Conservation (phyloP, 2,329 filamentous ascomycete genomes). For the Dothideomycetes sp. region DNA sequence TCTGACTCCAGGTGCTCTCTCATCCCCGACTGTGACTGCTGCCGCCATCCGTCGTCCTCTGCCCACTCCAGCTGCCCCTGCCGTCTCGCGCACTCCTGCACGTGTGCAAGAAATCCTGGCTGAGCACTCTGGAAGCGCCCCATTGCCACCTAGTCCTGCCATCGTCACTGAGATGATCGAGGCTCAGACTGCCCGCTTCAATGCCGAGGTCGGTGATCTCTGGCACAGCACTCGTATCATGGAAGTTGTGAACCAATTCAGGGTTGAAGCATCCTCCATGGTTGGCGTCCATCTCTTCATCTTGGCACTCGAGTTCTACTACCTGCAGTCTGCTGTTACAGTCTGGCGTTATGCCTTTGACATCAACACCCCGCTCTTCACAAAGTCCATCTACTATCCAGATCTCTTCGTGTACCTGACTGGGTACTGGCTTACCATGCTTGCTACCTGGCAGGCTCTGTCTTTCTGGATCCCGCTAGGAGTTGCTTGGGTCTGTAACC, state of each 20-base stretch:
- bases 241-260: constrained; percentile 53
- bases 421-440: constrained; percentile 69
- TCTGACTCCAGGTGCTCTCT: not conserved
- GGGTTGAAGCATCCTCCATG: constrained; percentile 62
- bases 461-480: constrained; percentile 63
- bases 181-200: constrained; percentile 54
- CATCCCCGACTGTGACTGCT: constrained; percentile 3
- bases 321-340: constrained; percentile 60
- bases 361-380: constrained; percentile 40
- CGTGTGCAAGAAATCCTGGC: constrained; percentile 11
- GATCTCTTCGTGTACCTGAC: constrained; percentile 73
- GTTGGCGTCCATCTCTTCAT: constrained; percentile 59
- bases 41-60: constrained; percentile 25
- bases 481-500: constrained; percentile 82
- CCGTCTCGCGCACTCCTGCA: constrained; percentile 13
- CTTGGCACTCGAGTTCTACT: constrained; percentile 57
- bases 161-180: constrained; percentile 69
- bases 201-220: constrained; percentile 51
- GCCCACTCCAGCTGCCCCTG: constrained; percentile 29
- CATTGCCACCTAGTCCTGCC: constrained; percentile 71
- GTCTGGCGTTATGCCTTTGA: constrained; percentile 63
- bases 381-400: constrained; percentile 57
- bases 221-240: constrained; percentile 57
- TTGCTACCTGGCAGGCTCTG: constrained; percentile 57
- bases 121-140: constrained; percentile 7